Percentiles rank a stretch among this genome's conserved stretches.
Conservation (phyloP, 805 yeast species). For the Pichia paraexigua region DNA sequence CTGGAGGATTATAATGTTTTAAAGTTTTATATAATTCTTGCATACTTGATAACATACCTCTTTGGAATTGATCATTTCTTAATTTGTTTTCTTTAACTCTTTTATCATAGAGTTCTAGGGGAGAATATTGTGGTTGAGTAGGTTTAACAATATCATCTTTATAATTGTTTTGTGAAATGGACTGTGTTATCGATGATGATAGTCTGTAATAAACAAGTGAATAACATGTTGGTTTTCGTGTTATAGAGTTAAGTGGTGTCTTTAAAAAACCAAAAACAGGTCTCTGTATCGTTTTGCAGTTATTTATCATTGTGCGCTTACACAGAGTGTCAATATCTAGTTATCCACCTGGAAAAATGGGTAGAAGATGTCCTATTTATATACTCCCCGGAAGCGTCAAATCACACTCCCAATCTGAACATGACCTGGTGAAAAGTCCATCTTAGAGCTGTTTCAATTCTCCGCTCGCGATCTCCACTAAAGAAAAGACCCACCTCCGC, state of each 20-base stretch:
- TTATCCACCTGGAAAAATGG: background rate
- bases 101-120: conserved; percentile 24
- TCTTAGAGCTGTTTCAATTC: background rate
- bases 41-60: conserved; percentile 58
- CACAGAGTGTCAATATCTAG: background rate
- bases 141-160: background rate
- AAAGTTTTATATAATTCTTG: conserved; percentile 52
- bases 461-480: background rate
- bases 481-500: background rate
- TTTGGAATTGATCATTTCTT: conserved; percentile 72
- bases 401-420: background rate
- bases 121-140: conserved; percentile 14
- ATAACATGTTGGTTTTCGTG: background rate
- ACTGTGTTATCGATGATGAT: background rate
- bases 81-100: conserved; percentile 35
- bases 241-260: background rate
- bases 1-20: conserved; percentile 52
- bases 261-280: background rate
- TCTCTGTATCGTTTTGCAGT: background rate
- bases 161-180: background rate
- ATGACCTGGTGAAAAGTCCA: background rate
- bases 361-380: background rate
- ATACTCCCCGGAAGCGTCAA: background rate
- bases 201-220: background rate
- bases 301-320: background rate